Evolutionary conservation across 2,329 filamentous ascomycete species (phyloP), one percentile per base, ranked within the genome.

Genomic region (Botrytis porri): DNA sequence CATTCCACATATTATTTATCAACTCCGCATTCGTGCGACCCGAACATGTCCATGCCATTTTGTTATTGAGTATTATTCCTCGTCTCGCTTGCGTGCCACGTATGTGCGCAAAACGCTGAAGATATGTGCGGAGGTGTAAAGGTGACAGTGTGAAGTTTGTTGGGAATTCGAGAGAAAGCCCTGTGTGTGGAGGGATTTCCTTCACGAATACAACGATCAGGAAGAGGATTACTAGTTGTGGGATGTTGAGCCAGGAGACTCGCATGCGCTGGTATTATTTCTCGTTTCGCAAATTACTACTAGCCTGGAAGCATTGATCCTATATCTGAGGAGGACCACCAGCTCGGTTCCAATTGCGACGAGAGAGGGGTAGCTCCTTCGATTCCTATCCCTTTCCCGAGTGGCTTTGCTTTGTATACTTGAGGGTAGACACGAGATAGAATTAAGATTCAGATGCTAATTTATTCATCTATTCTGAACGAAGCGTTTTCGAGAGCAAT

Each of bases 11-110:
- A 81, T 97, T 97, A 77, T 91, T 87, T 75, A 98, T 86, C 66
- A 99, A 86, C 73, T 90, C 90, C 59, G 84, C 83, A 81, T 98
- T 98, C 41, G 89, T 89, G 7, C 84, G 83, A 74, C 94, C 95
- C 10, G 91, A 92, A 82, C 92, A 94, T 77, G 89, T 89, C 96
- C 96, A 99, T 74, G 95, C 95, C 96, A 99, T 98, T 74, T 75
- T 86, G 84, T 39, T 32, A 12, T 41, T 39, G 22, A 1, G 4
- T 32, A 10, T 9, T 41, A 39, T 32, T 25, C n/a, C 5, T 57
- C n/a, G 65, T 41, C 48, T 67, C 8, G 48, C 18, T 41, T 22
- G 35, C 37, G 18, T 32, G 16, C 43, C 12, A 48, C n/a, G 43
- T 48, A 25, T 48, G 10, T 32, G 65, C n/a, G 37, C 35, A 22